Evolutionary conservation across 805 yeast genomes (phyloP), one percentile per base, ranked within the genome.

Genomic region (Metschnikowia proteae): DNA sequence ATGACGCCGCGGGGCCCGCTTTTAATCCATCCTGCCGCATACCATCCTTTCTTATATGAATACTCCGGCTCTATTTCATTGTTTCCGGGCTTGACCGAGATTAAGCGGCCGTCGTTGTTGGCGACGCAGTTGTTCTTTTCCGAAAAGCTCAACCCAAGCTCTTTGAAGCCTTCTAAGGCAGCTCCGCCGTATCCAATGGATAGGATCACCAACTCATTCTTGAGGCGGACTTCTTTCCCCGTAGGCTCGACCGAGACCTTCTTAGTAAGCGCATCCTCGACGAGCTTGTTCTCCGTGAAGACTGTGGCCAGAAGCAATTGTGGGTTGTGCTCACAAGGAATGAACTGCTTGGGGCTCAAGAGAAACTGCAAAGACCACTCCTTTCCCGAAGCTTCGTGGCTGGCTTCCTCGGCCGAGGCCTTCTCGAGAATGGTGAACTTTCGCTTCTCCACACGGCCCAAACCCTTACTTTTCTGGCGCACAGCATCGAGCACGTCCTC

Each of bases 11-110:
- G 78, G 6, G 96, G 86, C 0, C 96, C 96, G 45, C 79, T 82
- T 48, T 86, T 81, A 41, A 90, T 83, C 99, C 99, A 94, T 0
- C 99, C 99, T 6, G 90, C 73, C 2, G 87, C 83, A 58, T 90
- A 92, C 50, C 88, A 68, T 0, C 88, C 85, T 2, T 60, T 60
- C 39, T 62, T 56, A 38, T 58, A 61, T 61, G 68, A 28, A 6
- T 56, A 47, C 25, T 55, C 53, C 63, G 57, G 33, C 52, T 56
- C 37, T 9, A 33, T 51, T 31, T 53, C 57, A 46, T 51, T 52
- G 6, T 59, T 48, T 2, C 44, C 38, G 6, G 60, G 43, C 28
- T 35, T 31, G 30, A 61, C 49, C 11, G 34, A 42, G 9, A 56
- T 42, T 6, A 71, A 50, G 35, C 76, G 63, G 4, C 77, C 77